phyloP scores from a whole-genome alignment of 768 basidiomycete genomes.

The Saitozyma podzolica region DNA sequence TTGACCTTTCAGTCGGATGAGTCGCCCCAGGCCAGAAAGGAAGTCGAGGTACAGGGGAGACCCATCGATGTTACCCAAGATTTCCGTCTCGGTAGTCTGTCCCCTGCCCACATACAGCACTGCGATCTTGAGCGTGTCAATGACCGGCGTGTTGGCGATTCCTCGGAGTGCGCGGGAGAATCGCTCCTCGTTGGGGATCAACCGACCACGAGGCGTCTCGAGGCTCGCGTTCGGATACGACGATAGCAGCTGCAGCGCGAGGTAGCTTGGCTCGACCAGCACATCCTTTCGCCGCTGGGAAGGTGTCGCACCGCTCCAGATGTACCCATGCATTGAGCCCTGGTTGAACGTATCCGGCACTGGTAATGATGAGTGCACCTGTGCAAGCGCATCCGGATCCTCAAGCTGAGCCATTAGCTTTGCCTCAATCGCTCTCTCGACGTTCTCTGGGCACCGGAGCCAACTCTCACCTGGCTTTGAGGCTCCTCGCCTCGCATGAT shows the following conservation, averaged over 20 bases:
- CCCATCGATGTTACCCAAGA: slow-evolving; percentile 84
- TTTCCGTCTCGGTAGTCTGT: slow-evolving; percentile 78
- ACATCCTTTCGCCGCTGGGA: slow-evolving; percentile 88
- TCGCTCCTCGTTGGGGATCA: slow-evolving; percentile 58
- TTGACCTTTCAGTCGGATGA: slow-evolving; percentile 86
- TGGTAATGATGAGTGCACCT: slow-evolving; percentile 24
- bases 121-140: slow-evolving; percentile 95
- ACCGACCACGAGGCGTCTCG: slow-evolving; percentile 57
- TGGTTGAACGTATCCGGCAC: slow-evolving; percentile 25
- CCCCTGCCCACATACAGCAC: slow-evolving; percentile 94
- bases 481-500: neutral
- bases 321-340: slow-evolving; percentile 69
- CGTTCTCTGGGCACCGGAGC: neutral
- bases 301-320: slow-evolving; percentile 82
- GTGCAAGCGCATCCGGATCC: slow-evolving; percentile 14
- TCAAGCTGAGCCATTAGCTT: slow-evolving; percentile 2
- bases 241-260: slow-evolving; percentile 77
- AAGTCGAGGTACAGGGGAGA: slow-evolving; percentile 94
- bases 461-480: neutral
- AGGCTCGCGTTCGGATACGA: slow-evolving; percentile 61
- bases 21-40: slow-evolving; percentile 79
- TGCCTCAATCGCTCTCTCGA: no score
- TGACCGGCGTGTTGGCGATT: slow-evolving; percentile 84
- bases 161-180: slow-evolving; percentile 64
- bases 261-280: slow-evolving; percentile 76